Evolutionary conservation across 2,329 filamentous ascomycete genomes (phyloP), one percentile per base, ranked within the genome.

Genomic region (Botryosphaeria agaves): DNA sequence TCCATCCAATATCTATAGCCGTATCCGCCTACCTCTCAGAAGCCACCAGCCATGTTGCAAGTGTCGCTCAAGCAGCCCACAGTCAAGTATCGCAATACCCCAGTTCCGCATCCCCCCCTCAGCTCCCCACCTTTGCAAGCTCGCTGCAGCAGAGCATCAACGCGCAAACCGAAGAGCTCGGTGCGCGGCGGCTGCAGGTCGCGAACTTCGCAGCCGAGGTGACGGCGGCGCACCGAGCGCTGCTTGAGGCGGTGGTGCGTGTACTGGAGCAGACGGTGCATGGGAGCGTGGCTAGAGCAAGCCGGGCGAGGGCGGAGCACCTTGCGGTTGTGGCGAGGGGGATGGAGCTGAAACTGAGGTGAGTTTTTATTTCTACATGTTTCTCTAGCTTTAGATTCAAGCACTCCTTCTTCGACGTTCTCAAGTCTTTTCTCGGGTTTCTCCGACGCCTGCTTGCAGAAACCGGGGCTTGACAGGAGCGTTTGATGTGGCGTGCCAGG

Each of bases 241-340:
- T 56, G 12, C 45, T 59, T 7, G 46, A 52, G 25, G 41, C 45
- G n/a, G 41, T 44, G 23, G 56, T 64, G 29, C 48, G 47, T 11
- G 48, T 53, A 19, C 49, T 64, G 5, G 61, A 65, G 39, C 60
- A 61, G 36, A 59, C 52, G 0, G 52, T 61, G 20, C 57, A 63
- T 37, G 61, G 61, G 29, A 45, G 51, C 3, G 41, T 62, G 1
- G 44, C 58, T 1, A 48, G 61, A 1, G 44, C 47, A 25, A 49
- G 50, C 2, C 53, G 53, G 32, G 50, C 59, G 1, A 49, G 53
- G 30, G 55, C 59, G 1, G 59, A 62, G 21, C 53, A 56, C 24
- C 40, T 62, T 0, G 49, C 50, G 6, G 41, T 47, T 2, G 53
- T 59, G 11, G 57, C 58, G 7, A 49, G 49, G 14, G 48, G 55